Evolutionary conservation across 441 rosid species (phyloP).

Genomic region (Gossypium schwendimanii): DNA sequence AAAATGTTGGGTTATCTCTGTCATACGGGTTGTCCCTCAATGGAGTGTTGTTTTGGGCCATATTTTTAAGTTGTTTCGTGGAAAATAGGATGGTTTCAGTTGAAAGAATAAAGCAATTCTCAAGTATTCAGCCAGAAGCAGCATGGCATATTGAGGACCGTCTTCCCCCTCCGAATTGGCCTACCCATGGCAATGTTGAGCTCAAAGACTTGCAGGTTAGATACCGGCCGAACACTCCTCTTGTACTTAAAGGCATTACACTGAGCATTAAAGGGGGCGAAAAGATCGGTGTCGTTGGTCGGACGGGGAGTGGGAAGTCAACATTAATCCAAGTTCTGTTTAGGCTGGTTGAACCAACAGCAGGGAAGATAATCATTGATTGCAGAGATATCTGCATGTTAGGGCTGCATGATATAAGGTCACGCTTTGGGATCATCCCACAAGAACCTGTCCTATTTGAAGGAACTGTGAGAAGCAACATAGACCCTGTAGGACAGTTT

Average conservation of each 20-base stretch:
- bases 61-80: conserved; percentile 70
- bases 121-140: conserved; percentile 75
- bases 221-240: conserved; percentile 78
- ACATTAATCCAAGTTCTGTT: conserved; percentile 84
- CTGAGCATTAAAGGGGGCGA: conserved; percentile 78
- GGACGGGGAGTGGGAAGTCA: conserved; percentile 96
- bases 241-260: conserved; percentile 74
- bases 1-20: conserved; percentile 80
- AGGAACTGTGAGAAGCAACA: conserved; percentile 85
- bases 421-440: conserved; percentile 88
- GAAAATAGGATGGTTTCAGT: conserved; percentile 91
- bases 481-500: conserved; percentile 71
- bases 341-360: conserved; percentile 78
- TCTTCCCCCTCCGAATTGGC: conserved; percentile 74
- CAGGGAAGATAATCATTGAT: conserved; percentile 69
- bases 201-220: conserved; percentile 72
- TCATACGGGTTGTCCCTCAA: conserved; percentile 86
- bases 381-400: conserved; percentile 61
- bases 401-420: conserved; percentile 84
- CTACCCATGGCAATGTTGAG: conserved; percentile 56
- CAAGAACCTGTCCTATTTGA: conserved; percentile 95
- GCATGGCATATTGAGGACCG: conserved; percentile 62
- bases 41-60: conserved; percentile 68
- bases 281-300: conserved; percentile 83
- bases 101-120: conserved; percentile 82